Conservation (phyloP, 169 alveolate species). For the Theileria annulata region DNA sequence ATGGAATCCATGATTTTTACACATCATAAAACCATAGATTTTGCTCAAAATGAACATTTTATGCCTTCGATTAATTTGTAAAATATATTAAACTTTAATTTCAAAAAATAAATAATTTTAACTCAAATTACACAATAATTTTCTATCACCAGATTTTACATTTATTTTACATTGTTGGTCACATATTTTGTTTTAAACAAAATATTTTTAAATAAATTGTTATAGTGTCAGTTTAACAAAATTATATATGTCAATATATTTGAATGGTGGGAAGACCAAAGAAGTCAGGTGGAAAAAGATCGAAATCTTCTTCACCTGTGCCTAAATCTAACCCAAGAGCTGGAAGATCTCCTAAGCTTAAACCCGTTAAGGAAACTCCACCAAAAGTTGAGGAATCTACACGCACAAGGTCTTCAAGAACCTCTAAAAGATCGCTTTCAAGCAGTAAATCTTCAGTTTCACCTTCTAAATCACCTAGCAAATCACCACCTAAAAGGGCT, state of each 20-base stretch:
- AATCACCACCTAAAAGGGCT: not conserved
- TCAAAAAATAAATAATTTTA: no score
- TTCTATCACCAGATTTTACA: not conserved
- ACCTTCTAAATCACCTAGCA: not conserved
- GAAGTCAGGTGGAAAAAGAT: not conserved
- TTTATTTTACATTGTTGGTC: not conserved
- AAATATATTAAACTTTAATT: no score
- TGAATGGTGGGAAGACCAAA: not conserved
- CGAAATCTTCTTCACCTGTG: not conserved
- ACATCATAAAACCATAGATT: conserved; percentile 12
- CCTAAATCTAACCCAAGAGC: not conserved
- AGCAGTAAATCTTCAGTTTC: not conserved
- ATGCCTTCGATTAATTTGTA: not conserved
- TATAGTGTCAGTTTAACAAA: not conserved
- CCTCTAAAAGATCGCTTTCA: not conserved
- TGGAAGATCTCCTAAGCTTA: not conserved
- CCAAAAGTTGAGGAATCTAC: not conserved
- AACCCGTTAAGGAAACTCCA: not conserved
- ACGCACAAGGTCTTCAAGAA: not conserved
- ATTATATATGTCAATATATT: not conserved
- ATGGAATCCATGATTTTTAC: conserved; percentile 24
- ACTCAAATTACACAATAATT: not conserved
- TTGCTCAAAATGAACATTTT: not conserved
- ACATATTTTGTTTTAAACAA: not conserved
- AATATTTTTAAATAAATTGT: no score